phyloP scores from a whole-genome alignment of 163 green algal species.

The Scenedesmus sp. region DNA sequence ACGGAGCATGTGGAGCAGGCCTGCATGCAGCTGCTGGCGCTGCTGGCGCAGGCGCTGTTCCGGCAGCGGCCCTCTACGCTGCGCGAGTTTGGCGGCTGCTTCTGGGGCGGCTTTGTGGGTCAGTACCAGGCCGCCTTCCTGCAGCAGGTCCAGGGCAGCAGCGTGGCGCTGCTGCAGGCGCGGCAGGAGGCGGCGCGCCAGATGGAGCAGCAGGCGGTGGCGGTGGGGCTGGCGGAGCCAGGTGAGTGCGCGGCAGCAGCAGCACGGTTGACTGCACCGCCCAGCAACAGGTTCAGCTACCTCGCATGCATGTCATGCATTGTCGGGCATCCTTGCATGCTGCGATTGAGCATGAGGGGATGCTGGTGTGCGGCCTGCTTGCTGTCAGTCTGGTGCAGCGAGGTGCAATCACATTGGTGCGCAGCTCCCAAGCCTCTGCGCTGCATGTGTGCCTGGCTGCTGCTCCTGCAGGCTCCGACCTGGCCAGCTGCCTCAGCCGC shows the following conservation, averaged over 20 bases:
- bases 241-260: not conserved
- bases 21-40: conserved; percentile 41
- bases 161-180: conserved; percentile 31
- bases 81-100: conserved; percentile 39
- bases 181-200: conserved; percentile 35
- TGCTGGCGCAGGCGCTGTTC: conserved; percentile 48
- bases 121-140: conserved; percentile 44
- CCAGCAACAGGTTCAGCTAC: not conserved
- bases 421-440: not conserved
- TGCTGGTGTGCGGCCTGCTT: not conserved
- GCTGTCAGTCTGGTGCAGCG: not conserved
- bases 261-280: not conserved
- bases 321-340: not conserved
- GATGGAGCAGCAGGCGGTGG: conserved; percentile 44
- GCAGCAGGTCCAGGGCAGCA: conserved; percentile 15
- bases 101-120: conserved; percentile 38
- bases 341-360: not conserved
- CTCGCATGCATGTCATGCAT: not conserved
- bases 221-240: conserved; percentile 20
- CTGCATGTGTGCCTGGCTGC: not conserved
- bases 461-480: conserved; percentile 37
- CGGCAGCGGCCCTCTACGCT: conserved; percentile 34
- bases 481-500: conserved; percentile 31
- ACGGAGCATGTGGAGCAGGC: conserved; percentile 35
- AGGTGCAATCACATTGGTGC: not conserved